phyloP scores from a whole-genome alignment of 805 yeast genomes.

The Priceomyces carsonii region DNA sequence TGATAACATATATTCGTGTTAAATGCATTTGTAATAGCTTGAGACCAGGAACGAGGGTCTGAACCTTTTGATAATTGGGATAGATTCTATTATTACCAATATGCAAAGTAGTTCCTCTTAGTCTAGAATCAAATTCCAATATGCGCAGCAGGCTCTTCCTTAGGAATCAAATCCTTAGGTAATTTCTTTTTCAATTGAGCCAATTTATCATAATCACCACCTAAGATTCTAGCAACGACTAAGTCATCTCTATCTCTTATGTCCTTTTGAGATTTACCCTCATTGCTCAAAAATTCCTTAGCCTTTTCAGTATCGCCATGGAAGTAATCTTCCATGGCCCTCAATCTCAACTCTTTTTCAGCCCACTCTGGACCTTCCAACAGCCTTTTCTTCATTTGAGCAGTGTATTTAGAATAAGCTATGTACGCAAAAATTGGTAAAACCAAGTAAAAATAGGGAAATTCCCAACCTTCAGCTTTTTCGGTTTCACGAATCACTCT shows the following conservation, averaged over 20 bases:
- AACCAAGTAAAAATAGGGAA: slow-evolving; percentile 66
- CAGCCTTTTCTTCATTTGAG: slow-evolving; percentile 42
- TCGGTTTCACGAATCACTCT: slow-evolving; percentile 69
- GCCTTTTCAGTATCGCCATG: slow-evolving; percentile 54
- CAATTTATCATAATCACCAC: slow-evolving; percentile 80
- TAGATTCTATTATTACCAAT: slow-evolving; percentile 2
- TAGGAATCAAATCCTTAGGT: slow-evolving; percentile 39
- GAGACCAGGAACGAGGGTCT: neutral
- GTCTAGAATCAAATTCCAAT: slow-evolving; percentile 29
- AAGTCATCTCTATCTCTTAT: slow-evolving; percentile 69
- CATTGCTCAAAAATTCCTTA: slow-evolving; percentile 52
- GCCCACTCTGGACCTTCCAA: slow-evolving; percentile 72
- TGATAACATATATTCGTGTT: slow-evolving; percentile 5
- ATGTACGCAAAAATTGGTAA: slow-evolving; percentile 68
- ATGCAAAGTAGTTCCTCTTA: slow-evolving; percentile 1
- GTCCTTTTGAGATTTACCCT: slow-evolving; percentile 55
- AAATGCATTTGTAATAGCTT: slow-evolving; percentile 5
- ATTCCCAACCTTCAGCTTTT: slow-evolving; percentile 84
- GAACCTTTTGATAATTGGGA: neutral
- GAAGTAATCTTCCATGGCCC: slow-evolving; percentile 67
- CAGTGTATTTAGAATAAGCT: slow-evolving; percentile 48
- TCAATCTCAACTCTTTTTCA: slow-evolving; percentile 72
- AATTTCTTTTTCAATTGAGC: slow-evolving; percentile 55
- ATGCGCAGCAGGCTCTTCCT: slow-evolving; percentile 32
- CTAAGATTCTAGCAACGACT: slow-evolving; percentile 76